Conservation (phyloP, 139 green algal species). For the Gonium pectorale region DNA sequence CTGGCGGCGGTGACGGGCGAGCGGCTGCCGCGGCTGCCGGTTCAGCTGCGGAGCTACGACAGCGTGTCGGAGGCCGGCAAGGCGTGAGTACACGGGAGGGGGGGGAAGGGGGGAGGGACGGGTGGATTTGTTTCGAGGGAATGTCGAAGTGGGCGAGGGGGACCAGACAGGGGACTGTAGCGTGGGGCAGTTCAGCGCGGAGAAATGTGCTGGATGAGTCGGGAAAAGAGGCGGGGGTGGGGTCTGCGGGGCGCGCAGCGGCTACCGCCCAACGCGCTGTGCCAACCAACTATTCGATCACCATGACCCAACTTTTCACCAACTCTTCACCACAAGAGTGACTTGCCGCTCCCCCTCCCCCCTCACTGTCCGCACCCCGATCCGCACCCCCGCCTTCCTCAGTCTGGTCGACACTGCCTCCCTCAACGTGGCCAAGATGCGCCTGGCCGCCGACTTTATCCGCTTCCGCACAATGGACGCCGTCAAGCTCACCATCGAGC, state of each 20-base stretch:
- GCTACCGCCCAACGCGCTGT: not conserved
- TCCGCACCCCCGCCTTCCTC: not conserved
- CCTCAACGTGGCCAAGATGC: conserved; percentile 21
- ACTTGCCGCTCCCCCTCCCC: not conserved
- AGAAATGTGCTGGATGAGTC: not conserved
- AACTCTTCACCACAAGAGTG: not conserved
- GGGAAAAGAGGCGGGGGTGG: not conserved
- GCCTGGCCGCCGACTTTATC: conserved; percentile 8
- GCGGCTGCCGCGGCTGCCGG: conserved; percentile 1
- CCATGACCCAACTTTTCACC: not conserved
- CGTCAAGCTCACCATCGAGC: not conserved
- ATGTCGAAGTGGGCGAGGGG: not conserved
- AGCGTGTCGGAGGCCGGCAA: not conserved
- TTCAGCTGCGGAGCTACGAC: conserved; percentile 11
- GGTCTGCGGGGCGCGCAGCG: no score
- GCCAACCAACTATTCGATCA: not conserved
- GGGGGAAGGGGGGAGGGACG: not conserved
- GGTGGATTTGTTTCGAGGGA: not conserved
- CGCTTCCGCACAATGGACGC: not conserved
- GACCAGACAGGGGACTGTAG: not conserved
- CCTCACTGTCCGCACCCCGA: not conserved
- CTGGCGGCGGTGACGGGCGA: not conserved
- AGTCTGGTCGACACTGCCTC: not conserved
- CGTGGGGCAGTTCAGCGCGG: not conserved
- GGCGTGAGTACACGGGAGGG: not conserved